phyloP scores from a whole-genome alignment of 805 yeast species.

The Teunomyces funiuensis region DNA sequence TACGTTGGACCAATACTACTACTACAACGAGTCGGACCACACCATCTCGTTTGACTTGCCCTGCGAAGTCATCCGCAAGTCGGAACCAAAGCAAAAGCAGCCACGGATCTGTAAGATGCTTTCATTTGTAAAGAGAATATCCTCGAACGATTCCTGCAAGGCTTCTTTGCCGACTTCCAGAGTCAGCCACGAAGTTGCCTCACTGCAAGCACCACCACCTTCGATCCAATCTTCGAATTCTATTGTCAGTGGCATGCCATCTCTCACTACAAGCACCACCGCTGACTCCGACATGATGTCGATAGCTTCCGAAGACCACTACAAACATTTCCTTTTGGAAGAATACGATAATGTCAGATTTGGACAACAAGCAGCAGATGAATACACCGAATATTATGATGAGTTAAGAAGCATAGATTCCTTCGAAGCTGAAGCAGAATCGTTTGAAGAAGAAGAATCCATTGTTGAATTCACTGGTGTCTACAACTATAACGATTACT shows the following conservation, averaged over 20 bases:
- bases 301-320: neutral
- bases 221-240: neutral
- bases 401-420: slow-evolving; percentile 14
- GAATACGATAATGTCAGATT: neutral
- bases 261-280: neutral
- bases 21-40: slow-evolving; percentile 12
- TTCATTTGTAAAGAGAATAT: slow-evolving; percentile 1
- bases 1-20: slow-evolving; percentile 15
- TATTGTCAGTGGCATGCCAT: neutral
- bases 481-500: slow-evolving; percentile 12
- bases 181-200: neutral
- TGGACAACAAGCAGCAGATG: slow-evolving; percentile 25
- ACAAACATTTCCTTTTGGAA: slow-evolving; percentile 1
- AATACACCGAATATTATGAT: slow-evolving; percentile 22
- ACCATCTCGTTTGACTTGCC: slow-evolving; percentile 15
- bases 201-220: neutral
- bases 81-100: neutral
- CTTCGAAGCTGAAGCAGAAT: slow-evolving; percentile 17
- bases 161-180: neutral
- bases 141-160: slow-evolving; percentile 1
- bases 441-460: slow-evolving; percentile 20
- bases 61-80: slow-evolving; percentile 11
- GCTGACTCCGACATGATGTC: slow-evolving; percentile 3
- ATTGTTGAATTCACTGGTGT: slow-evolving; percentile 10
- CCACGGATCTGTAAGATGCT: slow-evolving; percentile 3